A percentile compares a stretch with the other conserved stretches of the same genome.
These are phyloP conservation scores for Castanospermum australe DNA, from an alignment of 306 rosid species.

Conservation along the genomic window DNA sequence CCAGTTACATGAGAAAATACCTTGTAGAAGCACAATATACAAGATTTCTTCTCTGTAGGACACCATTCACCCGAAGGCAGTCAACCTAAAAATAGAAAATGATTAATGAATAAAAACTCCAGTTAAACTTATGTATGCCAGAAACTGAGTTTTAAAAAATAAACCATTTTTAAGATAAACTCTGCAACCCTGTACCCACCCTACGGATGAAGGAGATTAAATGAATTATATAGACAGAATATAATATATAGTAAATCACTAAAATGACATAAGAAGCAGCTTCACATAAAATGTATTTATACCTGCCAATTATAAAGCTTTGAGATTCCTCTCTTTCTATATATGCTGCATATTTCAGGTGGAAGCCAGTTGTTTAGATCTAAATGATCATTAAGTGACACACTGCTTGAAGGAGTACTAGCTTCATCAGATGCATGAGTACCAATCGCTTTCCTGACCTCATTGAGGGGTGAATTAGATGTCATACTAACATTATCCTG, in stretches of 20 bases:
- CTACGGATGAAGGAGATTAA: not conserved
- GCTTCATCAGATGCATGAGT: constrained; percentile 47
- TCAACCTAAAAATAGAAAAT: constrained; percentile 64
- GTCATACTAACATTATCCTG: constrained; percentile 39
- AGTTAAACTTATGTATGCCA: not conserved
- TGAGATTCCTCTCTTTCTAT: constrained; percentile 78
- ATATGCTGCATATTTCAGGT: constrained; percentile 77
- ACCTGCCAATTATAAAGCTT: constrained; percentile 96
- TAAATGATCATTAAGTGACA: constrained; percentile 48
- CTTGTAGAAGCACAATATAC: constrained; percentile 98
- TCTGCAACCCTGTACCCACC: too few species aligned
- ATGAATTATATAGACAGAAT: constrained; percentile 2
- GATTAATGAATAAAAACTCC: not conserved
- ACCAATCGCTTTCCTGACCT: constrained; percentile 31
- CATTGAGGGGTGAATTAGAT: constrained; percentile 44
- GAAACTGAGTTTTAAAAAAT: not conserved
- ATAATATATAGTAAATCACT: not conserved
- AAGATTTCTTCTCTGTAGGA: constrained; percentile 87
- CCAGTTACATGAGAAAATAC: constrained; percentile 42
- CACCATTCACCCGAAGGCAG: constrained; percentile 90
- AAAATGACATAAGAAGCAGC: constrained; percentile 4
- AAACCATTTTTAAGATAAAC: constrained; percentile 7
- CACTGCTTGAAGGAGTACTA: constrained; percentile 69
- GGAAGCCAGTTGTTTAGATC: constrained; percentile 81
- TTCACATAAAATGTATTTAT: constrained; percentile 21